Evolutionary conservation across 1,284 basidiomycete genomes (phyloP), one percentile per base, ranked within the genome.

Genomic region (Baeospora myosura): DNA sequence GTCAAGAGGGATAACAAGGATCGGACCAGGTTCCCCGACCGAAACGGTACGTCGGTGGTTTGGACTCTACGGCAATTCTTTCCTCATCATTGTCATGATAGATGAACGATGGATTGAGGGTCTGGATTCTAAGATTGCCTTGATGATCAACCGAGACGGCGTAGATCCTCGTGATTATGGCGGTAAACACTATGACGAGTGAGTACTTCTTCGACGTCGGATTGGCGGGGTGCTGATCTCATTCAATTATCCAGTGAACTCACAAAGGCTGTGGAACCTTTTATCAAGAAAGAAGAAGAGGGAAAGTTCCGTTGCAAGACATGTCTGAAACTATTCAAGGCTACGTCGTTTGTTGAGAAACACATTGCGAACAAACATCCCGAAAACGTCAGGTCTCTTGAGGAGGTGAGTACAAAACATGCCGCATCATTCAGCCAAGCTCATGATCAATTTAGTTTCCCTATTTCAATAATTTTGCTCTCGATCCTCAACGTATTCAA

Each of bases 261-360:
- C 32, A 73, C 77, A 41, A 88, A 81, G 56, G 77, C 78, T 18
- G 80, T 81, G 17, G 85, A 86, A 47, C 81, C 78, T 2, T 73
- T 76, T 58, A 78, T 96, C 59, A 94, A 93, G 64, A 87, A 93
- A 60, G 94, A 97, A 63, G 93, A 94, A 49, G 88, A 92, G 62
- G 88, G 85, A 54, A 96, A 95, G 60, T 96, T 89, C 68, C 76
- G 94, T 51, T 97, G 93, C 69, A 93, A 90, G 68, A 85, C 83
- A 38, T 97, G 93, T 62, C 80, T 81, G 62, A 97, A 97, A 68
- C 71, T 97, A 12, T 97, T 97, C 79, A 93, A 92, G 59, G 94
- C 91, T 3, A 86, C 88, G 17, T 81, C 91, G 31, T 97, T 95
- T 63, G 87, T 97, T 40, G 89, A 94, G 66, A 97, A 97, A 67